phyloP scores from a whole-genome alignment of 768 basidiomycete genomes.

The Stropharia rugosoannulata region DNA sequence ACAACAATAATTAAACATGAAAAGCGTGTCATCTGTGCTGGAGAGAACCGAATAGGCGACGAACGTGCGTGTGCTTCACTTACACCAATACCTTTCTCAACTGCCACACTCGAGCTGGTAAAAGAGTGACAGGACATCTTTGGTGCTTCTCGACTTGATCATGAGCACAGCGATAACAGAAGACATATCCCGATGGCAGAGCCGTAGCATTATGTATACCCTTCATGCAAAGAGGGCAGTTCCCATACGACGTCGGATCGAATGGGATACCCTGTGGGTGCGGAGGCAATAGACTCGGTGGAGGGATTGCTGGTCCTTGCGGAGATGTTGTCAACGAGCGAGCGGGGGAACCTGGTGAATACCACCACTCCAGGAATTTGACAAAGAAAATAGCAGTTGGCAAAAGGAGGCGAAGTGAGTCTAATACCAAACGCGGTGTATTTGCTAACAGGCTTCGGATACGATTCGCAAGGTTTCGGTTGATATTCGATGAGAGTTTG shows the following conservation, averaged over 20 bases:
- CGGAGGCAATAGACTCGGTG: constrained; percentile 72
- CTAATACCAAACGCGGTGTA: constrained; percentile 66
- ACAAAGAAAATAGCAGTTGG: constrained; percentile 93
- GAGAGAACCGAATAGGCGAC: constrained; percentile 23
- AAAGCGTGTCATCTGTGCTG: constrained; percentile 19
- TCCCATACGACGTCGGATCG: constrained; percentile 67
- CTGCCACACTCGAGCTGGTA: constrained; percentile 76
- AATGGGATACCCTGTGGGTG: constrained; percentile 73
- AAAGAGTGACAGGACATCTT: constrained; percentile 84
- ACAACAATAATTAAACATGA: constrained; percentile 1
- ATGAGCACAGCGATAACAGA: constrained; percentile 90
- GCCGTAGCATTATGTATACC: constrained; percentile 84
- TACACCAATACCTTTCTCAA: constrained; percentile 79
- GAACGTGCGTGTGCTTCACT: constrained; percentile 44
- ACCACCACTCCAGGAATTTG: constrained; percentile 99
- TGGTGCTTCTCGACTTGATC: constrained; percentile 76
- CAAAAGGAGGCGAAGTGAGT: constrained; percentile 76
- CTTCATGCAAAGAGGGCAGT: constrained; percentile 78
- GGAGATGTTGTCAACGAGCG: constrained; percentile 63
- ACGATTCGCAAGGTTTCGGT: constrained; percentile 37
- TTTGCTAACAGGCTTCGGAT: constrained; percentile 46
- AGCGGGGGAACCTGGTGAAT: constrained; percentile 88
- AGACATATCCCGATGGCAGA: constrained; percentile 90
- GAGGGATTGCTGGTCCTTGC: constrained; percentile 70
- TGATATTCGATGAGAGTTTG: constrained; percentile 24